These are phyloP conservation scores for Euptelea pleiosperma DNA, from an alignment of 164 flowering plant species.

Conservation along the genomic window DNA sequence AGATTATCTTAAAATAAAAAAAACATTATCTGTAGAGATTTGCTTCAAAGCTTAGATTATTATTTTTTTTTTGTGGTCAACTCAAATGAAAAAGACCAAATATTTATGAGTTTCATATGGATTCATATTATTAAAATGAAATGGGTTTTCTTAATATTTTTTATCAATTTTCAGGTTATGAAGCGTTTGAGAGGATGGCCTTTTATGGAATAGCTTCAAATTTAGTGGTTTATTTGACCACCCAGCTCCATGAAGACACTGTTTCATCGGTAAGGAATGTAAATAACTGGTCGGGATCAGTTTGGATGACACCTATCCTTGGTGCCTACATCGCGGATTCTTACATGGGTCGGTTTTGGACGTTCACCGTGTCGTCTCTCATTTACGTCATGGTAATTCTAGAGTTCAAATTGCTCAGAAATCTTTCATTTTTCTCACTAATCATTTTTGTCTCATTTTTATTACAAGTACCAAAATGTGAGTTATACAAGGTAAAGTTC, in stretches of 20 bases:
- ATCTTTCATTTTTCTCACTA: no score
- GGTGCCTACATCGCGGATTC: constrained; percentile 89
- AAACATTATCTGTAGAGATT: no score
- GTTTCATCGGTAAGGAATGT: constrained; percentile 78
- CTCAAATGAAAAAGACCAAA: no score
- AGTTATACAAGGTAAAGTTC: no score
- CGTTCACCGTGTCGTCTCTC: constrained; percentile 73
- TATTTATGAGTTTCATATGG: background rate
- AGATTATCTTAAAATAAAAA: no score
- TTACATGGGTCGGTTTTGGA: constrained; percentile 83
- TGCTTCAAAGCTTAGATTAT: no score
- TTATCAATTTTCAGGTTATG: constrained; percentile 48
- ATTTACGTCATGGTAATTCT: constrained; percentile 74
- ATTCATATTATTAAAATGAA: background rate
- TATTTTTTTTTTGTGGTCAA: no score
- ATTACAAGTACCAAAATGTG: no score
- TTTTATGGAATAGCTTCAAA: constrained; percentile 84
- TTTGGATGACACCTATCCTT: constrained; percentile 83
- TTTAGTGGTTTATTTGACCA: constrained; percentile 76
- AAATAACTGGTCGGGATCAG: constrained; percentile 82
- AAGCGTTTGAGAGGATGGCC: constrained; percentile 95
- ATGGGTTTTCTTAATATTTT: background rate
- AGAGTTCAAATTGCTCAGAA: no score
- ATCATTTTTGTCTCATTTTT: background rate
- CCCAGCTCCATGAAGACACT: constrained; percentile 76